These are phyloP conservation scores for Trifolium pratense DNA, from an alignment of 306 rosid species.

Conservation along the genomic window DNA sequence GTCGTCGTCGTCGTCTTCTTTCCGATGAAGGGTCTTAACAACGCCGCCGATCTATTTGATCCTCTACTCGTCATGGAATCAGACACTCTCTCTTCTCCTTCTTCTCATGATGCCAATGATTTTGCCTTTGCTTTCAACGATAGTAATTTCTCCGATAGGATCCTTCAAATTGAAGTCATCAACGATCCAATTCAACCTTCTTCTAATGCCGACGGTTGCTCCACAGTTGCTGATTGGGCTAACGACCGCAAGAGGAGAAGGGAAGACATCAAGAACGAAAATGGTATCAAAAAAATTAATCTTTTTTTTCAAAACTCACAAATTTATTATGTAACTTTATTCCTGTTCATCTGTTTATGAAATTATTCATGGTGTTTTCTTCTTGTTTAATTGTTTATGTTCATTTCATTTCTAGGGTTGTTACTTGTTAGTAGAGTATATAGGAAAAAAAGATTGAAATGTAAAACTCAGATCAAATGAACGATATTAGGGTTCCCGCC, in stretches of 20 bases:
- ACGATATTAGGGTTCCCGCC: neutral
- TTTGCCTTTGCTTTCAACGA: neutral
- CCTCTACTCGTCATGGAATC: too few species aligned
- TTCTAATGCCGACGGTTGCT: conserved; percentile 59
- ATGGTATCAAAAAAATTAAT: conserved; percentile 38
- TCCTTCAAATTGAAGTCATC: conserved; percentile 77
- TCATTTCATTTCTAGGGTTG: neutral
- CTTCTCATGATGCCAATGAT: neutral
- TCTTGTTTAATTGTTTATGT: too few species aligned
- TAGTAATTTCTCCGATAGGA: conserved; percentile 78
- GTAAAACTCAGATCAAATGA: conserved; percentile 5
- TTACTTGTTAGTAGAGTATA: neutral
- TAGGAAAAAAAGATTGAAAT: conserved; percentile 6
- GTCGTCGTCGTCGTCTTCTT: too few species aligned
- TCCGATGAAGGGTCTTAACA: too few species aligned
- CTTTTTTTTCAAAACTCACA: neutral
- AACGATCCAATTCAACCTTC: conserved; percentile 56
- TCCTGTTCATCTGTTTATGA: neutral
- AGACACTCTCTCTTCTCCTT: too few species aligned
- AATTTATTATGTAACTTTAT: neutral
- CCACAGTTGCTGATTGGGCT: conserved; percentile 81
- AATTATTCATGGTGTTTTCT: neutral
- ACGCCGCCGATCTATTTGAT: too few species aligned
- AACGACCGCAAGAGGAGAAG: conserved; percentile 75
- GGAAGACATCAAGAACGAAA: conserved; percentile 73